Conservation (phyloP, 2,329 filamentous ascomycete species). For the Scortechinia acanthostroma region DNA sequence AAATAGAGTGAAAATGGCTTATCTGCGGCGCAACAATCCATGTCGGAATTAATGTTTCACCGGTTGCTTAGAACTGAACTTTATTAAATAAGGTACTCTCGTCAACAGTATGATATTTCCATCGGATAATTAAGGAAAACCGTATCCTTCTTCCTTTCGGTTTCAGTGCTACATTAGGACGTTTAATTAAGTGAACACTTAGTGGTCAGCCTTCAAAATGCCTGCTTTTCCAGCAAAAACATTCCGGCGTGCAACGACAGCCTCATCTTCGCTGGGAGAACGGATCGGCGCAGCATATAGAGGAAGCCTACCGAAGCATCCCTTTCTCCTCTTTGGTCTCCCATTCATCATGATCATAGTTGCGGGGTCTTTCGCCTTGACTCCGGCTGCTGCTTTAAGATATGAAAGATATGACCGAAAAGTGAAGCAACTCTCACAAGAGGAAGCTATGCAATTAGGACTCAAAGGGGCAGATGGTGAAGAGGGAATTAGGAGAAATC, state of each 20-base stretch:
- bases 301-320: slow-evolving; percentile 65
- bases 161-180: no score
- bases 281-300: slow-evolving; percentile 70
- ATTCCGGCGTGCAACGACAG: background rate
- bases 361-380: slow-evolving; percentile 86
- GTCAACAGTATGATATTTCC: no score
- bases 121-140: no score
- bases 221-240: slow-evolving; percentile 1
- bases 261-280: background rate
- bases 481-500: slow-evolving; percentile 2
- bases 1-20: no score
- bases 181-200: no score
- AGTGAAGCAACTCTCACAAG: slow-evolving; percentile 75
- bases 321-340: slow-evolving; percentile 87
- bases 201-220: no score
- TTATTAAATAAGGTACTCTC: no score
- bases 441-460: slow-evolving; percentile 79
- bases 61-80: no score
- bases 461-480: slow-evolving; percentile 37
- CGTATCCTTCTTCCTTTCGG: no score
- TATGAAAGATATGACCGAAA: slow-evolving; percentile 91
- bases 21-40: no score
- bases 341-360: slow-evolving; percentile 88
- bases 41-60: no score
- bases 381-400: slow-evolving; percentile 83